These are phyloP conservation scores for Annulohypoxylon stygium DNA, from an alignment of 495 filamentous ascomycete species.

Conservation along the genomic window DNA sequence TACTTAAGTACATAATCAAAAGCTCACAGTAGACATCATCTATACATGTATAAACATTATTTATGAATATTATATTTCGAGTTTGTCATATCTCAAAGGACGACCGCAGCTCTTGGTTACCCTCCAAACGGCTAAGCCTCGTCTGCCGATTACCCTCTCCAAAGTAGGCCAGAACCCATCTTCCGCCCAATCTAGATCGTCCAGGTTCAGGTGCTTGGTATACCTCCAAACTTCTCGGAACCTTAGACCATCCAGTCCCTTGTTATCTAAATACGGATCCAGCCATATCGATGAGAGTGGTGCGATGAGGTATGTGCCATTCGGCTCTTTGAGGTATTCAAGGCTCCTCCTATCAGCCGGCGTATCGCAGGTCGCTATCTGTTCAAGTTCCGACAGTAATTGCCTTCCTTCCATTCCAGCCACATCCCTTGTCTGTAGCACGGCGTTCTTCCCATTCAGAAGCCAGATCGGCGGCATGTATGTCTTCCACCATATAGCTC, in stretches of 20 bases:
- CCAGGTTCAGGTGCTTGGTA: slow-evolving; percentile 82
- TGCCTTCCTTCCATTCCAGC: slow-evolving; percentile 79
- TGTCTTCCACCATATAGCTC: slow-evolving; percentile 97
- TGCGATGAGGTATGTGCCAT: slow-evolving; percentile 74
- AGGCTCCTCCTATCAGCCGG: slow-evolving; percentile 63
- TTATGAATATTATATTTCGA: slow-evolving; percentile 24
- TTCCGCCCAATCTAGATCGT: slow-evolving; percentile 89
- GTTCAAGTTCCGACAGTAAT: slow-evolving; percentile 70
- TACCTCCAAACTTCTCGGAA: slow-evolving; percentile 80
- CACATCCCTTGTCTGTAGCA: slow-evolving; percentile 78
- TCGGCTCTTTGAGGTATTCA: slow-evolving; percentile 65
- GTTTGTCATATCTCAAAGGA: slow-evolving; percentile 19
- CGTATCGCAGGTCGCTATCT: slow-evolving; percentile 70
- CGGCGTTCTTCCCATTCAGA: slow-evolving; percentile 78
- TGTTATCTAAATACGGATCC: slow-evolving; percentile 69
- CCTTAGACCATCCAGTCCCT: slow-evolving; percentile 61
- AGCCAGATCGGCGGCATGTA: slow-evolving; percentile 96
- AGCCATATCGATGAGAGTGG: slow-evolving; percentile 80
- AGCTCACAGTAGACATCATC: not conserved
- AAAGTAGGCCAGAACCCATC: slow-evolving; percentile 86
- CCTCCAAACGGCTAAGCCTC: slow-evolving; percentile 85
- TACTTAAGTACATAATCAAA: too few relatives aligned
- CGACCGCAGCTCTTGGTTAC: slow-evolving; percentile 69
- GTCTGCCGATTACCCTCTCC: slow-evolving; percentile 78
- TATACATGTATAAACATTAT: too few relatives aligned